These are phyloP conservation scores for Coelastrella sp. DNA, from an alignment of 139 green algal species.

Conservation along the genomic window DNA sequence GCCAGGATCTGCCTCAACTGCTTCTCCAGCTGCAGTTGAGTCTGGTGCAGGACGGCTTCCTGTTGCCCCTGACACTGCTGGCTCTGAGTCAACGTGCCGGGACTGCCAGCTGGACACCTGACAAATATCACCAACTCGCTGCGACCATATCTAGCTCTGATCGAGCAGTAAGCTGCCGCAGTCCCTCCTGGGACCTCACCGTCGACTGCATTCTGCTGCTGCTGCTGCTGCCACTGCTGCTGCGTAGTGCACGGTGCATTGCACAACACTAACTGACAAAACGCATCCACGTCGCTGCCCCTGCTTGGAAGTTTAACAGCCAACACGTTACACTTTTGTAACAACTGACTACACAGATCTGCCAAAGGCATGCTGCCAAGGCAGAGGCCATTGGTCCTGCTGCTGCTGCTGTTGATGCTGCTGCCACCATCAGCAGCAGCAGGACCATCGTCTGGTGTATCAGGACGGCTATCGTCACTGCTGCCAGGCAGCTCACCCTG, in stretches of 20 bases:
- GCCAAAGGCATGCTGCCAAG: not conserved
- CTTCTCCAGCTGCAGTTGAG: not conserved
- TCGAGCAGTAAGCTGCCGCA: not conserved
- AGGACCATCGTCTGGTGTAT: no score
- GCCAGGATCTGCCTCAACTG: not conserved
- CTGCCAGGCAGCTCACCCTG: conserved; percentile 4
- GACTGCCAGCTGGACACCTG: not conserved
- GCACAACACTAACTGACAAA: not conserved
- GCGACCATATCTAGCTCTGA: not conserved
- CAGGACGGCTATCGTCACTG: not conserved
- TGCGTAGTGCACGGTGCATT: not conserved
- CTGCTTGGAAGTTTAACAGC: conserved; percentile 31
- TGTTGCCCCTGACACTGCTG: not conserved
- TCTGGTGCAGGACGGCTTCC: not conserved
- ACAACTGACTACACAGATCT: not conserved
- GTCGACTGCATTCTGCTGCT: not conserved
- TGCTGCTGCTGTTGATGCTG: not conserved
- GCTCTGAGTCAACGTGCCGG: not conserved
- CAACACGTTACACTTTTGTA: not conserved
- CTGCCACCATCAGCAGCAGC: not conserved
- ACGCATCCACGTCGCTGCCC: not conserved
- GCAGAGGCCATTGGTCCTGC: not conserved
- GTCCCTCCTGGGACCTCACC: not conserved
- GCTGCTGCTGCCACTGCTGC: conserved; percentile 29
- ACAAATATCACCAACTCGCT: conserved; percentile 25